A percentile compares a stretch with the other conserved stretches of the same genome.
Evolutionary conservation across 2,329 filamentous ascomycete genomes (phyloP).

Genomic region (Sarocladiaceae sp.): DNA sequence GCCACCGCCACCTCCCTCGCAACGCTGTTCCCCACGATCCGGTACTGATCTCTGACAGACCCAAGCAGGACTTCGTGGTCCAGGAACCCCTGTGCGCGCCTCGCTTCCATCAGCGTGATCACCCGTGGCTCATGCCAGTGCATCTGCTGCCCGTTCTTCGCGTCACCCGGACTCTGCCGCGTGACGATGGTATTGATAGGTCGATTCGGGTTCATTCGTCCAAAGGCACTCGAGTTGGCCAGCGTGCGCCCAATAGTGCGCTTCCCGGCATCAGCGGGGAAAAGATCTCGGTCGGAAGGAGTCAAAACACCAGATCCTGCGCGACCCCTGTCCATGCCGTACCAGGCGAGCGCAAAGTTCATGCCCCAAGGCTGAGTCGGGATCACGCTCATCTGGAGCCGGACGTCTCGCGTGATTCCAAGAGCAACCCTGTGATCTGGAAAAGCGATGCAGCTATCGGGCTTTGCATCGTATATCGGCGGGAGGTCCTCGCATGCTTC

Average conservation of each 20-base stretch:
- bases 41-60: constrained; percentile 45
- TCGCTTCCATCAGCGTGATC: constrained; percentile 59
- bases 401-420: constrained; percentile 30
- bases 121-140: constrained; percentile 62
- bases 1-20: constrained; percentile 61
- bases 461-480: constrained; percentile 52
- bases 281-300: constrained; percentile 31
- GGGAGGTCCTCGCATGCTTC: constrained; percentile 57
- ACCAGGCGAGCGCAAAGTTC: constrained; percentile 43
- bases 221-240: constrained; percentile 38
- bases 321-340: constrained; percentile 19
- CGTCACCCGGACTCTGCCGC: constrained; percentile 40
- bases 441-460: constrained; percentile 54
- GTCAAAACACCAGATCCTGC: constrained; percentile 28
- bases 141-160: constrained; percentile 45
- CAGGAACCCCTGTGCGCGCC: constrained; percentile 62
- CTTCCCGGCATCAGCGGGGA: constrained; percentile 31
- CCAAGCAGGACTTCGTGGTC: constrained; percentile 68
- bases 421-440: constrained; percentile 61
- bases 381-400: constrained; percentile 47
- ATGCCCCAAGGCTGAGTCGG: constrained; percentile 52
- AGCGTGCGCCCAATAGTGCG: constrained; percentile 30
- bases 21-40: constrained; percentile 71
- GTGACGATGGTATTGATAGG: constrained; percentile 63
- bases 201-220: constrained; percentile 42